Base-by-base conservation (phyloP, 495 filamentous ascomycete genomes). In the Xylaria grammica region DNA sequence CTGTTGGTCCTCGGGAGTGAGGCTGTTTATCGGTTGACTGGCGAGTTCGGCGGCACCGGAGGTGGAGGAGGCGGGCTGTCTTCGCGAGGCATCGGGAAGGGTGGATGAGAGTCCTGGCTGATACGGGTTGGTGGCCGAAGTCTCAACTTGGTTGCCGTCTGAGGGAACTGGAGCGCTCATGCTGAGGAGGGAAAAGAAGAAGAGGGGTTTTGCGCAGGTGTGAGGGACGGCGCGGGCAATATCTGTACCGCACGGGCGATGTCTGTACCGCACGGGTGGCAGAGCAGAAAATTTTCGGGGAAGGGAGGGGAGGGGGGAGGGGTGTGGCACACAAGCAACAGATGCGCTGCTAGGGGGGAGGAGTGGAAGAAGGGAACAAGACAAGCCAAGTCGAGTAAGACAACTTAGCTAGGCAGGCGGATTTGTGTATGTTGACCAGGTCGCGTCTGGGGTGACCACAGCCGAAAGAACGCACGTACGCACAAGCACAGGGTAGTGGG, bases 11-110 rank as follows among this genome's bases (percentile, higher is more conserved):
- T 70, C 65, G 49, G 62, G 57, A 26, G 42, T 32, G 65, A 74
- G 38, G 30, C 57, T 32, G 68, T 75, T 90, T 90, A 92, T 86
- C 86, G 92, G 92, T 90, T 92, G 88, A 93, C 87, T 79, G 92
- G 92, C 81, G 91, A 95, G 89, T 93, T 94, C 85, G 90, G 90
- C 71, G 88, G 89, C 73, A 87, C 85, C 77, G 89, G 90, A 54
- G 91, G 91, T 61, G 86, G 85, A 75, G 79, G 84, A 66, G 79
- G 84, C 42, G 78, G 85, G 75, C 78, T 86, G 78, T 79, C 77
- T 75, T 85, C 83, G 78, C 82, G 80, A 77, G 80, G 80, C 80
- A 84, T 86, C 77, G 67, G 66, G 53, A 63, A 51, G 36, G 42
- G 67, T 54, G 29, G 67, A 58, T 19, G 69, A 62, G 66, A 57